Conservation (phyloP, 1,139 yeast genomes). For the Suhomyces wounanorum region DNA sequence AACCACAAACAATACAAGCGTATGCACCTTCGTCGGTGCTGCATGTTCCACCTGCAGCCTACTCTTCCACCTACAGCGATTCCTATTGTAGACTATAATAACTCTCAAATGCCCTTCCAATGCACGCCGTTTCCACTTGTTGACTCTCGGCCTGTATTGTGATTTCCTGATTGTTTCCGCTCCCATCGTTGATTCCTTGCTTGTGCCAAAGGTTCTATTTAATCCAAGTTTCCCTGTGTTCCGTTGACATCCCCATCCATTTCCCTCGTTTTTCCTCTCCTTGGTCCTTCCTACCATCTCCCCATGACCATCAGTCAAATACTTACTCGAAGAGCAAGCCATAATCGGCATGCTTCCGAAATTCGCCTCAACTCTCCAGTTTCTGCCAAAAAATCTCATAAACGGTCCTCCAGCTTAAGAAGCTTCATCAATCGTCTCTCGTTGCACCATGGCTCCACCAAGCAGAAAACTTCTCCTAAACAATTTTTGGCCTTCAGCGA, state of each 20-base stretch:
- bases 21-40: not conserved
- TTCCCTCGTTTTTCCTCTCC: no score
- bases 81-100: not conserved
- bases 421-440: constrained; percentile 6
- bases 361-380: not conserved
- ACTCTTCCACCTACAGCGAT: not conserved
- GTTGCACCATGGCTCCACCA: not conserved
- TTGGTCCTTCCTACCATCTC: not conserved
- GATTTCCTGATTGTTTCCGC: not conserved
- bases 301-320: constrained; percentile 9
- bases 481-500: not conserved
- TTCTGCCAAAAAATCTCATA: not conserved
- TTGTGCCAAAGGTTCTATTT: not conserved
- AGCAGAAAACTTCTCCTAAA: not conserved
- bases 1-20: not conserved
- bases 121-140: not conserved
- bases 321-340: constrained; percentile 7
- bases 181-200: not conserved
- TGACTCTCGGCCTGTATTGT: not conserved
- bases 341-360: not conserved
- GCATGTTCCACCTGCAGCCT: not conserved
- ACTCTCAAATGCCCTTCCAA: not conserved
- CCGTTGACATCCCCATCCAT: not conserved
- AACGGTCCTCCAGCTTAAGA: constrained; percentile 4
- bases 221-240: not conserved